Evolutionary conservation across 495 filamentous ascomycete genomes (phyloP).

Genomic region (Podospora pseudopauciseta): DNA sequence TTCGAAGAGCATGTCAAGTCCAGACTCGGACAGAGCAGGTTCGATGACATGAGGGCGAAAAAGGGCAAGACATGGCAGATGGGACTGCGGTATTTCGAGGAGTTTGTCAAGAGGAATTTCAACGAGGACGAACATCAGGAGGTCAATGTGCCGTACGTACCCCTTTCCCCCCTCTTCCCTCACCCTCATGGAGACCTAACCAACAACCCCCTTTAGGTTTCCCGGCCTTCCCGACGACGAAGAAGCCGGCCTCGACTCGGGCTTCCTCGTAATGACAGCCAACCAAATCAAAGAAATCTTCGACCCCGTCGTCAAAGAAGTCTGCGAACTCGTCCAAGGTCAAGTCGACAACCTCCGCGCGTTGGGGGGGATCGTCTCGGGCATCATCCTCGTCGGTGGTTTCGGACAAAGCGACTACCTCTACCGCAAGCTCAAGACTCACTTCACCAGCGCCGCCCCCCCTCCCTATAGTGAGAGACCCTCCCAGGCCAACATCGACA

Average conservation of each 20-base stretch:
- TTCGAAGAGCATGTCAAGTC: slow-evolving; percentile 65
- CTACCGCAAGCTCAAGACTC: slow-evolving; percentile 59
- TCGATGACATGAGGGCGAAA: slow-evolving; percentile 60
- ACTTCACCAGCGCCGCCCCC: slow-evolving; percentile 61
- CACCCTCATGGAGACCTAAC: not conserved
- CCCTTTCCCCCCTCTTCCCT: not conserved
- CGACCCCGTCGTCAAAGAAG: slow-evolving; percentile 61
- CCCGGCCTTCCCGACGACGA: slow-evolving; percentile 69
- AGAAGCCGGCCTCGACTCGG: slow-evolving; percentile 57
- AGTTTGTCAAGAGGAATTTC: slow-evolving; percentile 71
- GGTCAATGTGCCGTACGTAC: slow-evolving; percentile 59
- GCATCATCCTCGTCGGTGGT: slow-evolving; percentile 66
- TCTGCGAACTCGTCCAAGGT: slow-evolving; percentile 57
- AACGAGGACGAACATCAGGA: slow-evolving; percentile 68
- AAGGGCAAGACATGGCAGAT: slow-evolving; percentile 67
- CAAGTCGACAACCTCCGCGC: slow-evolving; percentile 57
- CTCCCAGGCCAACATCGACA: slow-evolving; percentile 46
- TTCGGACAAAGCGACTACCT: slow-evolving; percentile 68
- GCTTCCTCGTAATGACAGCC: slow-evolving; percentile 60
- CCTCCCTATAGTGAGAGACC: slow-evolving; percentile 65
- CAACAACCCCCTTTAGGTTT: slow-evolving; percentile 40
- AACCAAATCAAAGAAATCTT: slow-evolving; percentile 61
- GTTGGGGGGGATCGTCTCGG: slow-evolving; percentile 61
- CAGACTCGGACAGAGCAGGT: slow-evolving; percentile 52
- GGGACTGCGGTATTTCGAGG: slow-evolving; percentile 63